Percentiles rank a stretch among this genome's conserved stretches.
Conservation (phyloP, 495 filamentous ascomycete genomes). For the Annulohypoxylon moriforme region DNA sequence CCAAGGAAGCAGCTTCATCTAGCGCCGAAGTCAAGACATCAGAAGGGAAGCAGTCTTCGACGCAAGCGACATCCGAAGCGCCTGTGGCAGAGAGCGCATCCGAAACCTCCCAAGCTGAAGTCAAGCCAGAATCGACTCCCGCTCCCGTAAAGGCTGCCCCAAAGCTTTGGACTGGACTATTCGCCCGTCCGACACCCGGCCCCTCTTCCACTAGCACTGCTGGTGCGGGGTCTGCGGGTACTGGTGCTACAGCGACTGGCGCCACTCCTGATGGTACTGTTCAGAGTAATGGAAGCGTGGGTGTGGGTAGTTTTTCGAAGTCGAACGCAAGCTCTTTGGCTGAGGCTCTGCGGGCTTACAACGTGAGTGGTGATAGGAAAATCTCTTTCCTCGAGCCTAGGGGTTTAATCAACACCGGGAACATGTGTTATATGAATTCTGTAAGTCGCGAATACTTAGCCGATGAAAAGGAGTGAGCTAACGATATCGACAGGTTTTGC, state of each 20-base stretch:
- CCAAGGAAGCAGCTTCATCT: conserved; percentile 55
- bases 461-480: not conserved
- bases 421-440: conserved; percentile 99
- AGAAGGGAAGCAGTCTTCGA: conserved; percentile 52
- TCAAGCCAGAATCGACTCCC: conserved; percentile 50
- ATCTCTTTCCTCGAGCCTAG: conserved; percentile 91
- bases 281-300: conserved; percentile 31
- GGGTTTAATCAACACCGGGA: conserved; percentile 94
- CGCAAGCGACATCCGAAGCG: conserved; percentile 47
- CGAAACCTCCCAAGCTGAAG: conserved; percentile 42
- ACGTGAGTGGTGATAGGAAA: conserved; percentile 70
- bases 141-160: conserved; percentile 60
- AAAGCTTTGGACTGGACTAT: conserved; percentile 83
- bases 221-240: conserved; percentile 46
- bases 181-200: conserved; percentile 63
- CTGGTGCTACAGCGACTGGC: conserved; percentile 23
- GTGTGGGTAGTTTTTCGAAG: conserved; percentile 56
- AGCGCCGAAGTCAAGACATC: conserved; percentile 34
- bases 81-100: conserved; percentile 33
- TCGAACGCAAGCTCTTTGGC: conserved; percentile 73
- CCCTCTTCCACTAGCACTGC: conserved; percentile 35
- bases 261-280: conserved; percentile 16
- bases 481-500: conserved; percentile 73
- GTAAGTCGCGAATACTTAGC: conserved; percentile 64
- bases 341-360: conserved; percentile 76